These are phyloP conservation scores for Diaporthe sp. DNA, from an alignment of 2,329 filamentous ascomycete genomes.

Conservation along the genomic window DNA sequence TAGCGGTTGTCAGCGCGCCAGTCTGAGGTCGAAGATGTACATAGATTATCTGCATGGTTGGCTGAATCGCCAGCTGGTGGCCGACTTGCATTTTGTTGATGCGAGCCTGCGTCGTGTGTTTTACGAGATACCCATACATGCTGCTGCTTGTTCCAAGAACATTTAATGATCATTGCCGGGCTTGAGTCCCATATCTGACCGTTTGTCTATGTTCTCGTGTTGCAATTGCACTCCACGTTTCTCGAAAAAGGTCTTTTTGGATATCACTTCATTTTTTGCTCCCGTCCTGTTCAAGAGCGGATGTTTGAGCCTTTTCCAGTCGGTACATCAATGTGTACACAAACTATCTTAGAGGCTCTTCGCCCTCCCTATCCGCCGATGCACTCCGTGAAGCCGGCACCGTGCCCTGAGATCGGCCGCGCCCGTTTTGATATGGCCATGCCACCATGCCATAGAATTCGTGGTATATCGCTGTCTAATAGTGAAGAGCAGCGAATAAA, in stretches of 20 bases:
- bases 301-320: not conserved
- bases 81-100: not conserved
- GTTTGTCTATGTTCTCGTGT: too few relatives aligned
- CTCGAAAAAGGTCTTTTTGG: not conserved
- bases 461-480: not conserved
- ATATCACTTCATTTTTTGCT: not conserved
- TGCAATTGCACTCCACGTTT: not conserved
- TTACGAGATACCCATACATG: constrained; percentile 32
- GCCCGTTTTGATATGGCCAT: not conserved
- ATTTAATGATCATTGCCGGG: not conserved
- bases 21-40: constrained; percentile 49
- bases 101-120: constrained; percentile 14
- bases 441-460: not conserved
- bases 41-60: not conserved
- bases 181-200: not conserved
- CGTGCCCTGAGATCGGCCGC: not conserved
- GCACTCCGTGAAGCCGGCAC: not conserved
- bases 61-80: not conserved
- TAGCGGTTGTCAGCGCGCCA: constrained; percentile 69
- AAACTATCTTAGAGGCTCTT: not conserved
- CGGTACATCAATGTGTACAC: not conserved
- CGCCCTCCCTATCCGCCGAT: not conserved
- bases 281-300: not conserved
- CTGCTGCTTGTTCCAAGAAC: not conserved
- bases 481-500: not conserved